Base-by-base conservation (phyloP, 768 basidiomycete species). In the Psilocybe sp. region DNA sequence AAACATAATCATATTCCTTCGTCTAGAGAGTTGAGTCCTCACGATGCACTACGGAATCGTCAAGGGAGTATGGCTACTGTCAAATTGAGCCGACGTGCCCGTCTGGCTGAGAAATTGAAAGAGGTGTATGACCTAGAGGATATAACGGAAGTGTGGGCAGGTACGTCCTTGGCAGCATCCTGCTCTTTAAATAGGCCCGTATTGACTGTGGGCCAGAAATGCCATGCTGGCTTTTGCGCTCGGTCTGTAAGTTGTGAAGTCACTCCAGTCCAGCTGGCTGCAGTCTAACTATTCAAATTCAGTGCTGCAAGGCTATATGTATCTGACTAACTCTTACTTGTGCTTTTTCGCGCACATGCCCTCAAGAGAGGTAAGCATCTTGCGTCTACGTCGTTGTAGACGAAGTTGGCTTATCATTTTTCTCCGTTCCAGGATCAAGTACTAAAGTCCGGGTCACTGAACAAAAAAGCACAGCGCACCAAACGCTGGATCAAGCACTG, bases 321-420 rank as follows among this genome's bases (percentile, higher is more conserved):
- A 96, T 66, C 75, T 98, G 43, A 98, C 96, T 1, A 90, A 90
- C 59, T 84, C 87, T 10, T 89, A 96, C 64, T 68, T 98, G 15
- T 98, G 96, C 71, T 99, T 99, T 74, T 99, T 95, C 67, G 92
- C 92, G 2, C 92, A 92, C 64, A 88, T 96, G 84, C 92, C 92
- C 14, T 77, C 84, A 28, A 78, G 85, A 72, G 93, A 95, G 79
- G 94, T 94, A 52, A 40, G 73, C 44, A 49, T 51, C 40, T 42
- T 44, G 46, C 33, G 39, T 36, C 23, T 51, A 13, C 32, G 13
- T 28, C 15, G 33, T 11, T 19, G 35, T n/a, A n/a, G 4, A 42
- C 41, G 19, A 43, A 28, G 5, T 42, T 41, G 46, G 18, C 31
- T 34, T 43, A 15, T 41, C 40, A 53, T 18, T 51, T 51, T 50